Evolutionary conservation across 1,284 basidiomycete genomes (phyloP), one percentile per base, ranked within the genome.

Genomic region (Caloboletus firmus): DNA sequence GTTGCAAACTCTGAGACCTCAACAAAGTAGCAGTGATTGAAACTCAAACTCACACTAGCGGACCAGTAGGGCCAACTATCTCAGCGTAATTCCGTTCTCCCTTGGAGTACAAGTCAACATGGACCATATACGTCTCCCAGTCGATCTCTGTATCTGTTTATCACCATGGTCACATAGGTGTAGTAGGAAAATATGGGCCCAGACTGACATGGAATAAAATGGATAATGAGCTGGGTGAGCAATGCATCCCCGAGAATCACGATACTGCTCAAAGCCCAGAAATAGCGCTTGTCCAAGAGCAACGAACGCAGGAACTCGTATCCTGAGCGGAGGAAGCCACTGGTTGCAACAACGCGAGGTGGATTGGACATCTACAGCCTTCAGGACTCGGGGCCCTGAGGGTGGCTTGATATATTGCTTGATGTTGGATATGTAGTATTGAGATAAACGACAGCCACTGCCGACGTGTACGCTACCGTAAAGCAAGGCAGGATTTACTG

Each of bases 81-180:
- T 80, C 75, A n/a, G 83, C 77, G 69, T 99, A 99, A 69, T 95
- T 84, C 28, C 89, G 78, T 72, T 97, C 88, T 36, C 96, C 96
- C 43, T 84, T 80, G 43, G 90, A 66, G 72, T 91, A 95, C 45
- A 91, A 71, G 50, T 87, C 79, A 2, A 91, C 82, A 58, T 99
- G 97, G 55, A 89, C 79, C 82, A 95, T 89, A 66, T 97, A 97
- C 0, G 95, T 96, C 67, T 85, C 81, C 83, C 91, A 99, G 74
- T 99, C 97, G 65, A 99, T 99, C 74, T 99, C 96, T n/a, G 97
- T 99, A 74, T 95, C 94, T 96, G 73, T 49, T 56, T 52, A 43
- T 54, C 44, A 40, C n/a, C 36, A 61, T 46, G 47, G 67, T 64
- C 49, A 62, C 40, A 43, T 30, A 36, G 39, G 26, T 41, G 45